Evolutionary conservation across 2,329 filamentous ascomycete genomes (phyloP).

Genomic region (Fusarium anguioides): DNA sequence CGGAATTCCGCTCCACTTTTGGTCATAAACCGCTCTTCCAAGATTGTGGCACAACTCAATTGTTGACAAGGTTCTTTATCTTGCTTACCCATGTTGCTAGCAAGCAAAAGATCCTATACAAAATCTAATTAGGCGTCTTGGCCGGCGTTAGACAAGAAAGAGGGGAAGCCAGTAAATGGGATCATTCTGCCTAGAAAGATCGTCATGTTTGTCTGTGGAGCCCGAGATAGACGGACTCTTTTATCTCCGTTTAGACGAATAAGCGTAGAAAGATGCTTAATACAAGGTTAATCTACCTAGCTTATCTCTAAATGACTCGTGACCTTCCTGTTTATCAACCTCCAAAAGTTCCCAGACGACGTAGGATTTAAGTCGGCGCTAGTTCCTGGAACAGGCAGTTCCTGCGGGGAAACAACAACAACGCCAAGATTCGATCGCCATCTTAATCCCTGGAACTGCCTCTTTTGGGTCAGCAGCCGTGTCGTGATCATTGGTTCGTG

Average conservation of each 20-base stretch:
- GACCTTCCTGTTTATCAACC: slow-evolving; percentile 46
- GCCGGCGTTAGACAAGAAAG: slow-evolving; percentile 2
- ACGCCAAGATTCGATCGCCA: slow-evolving; percentile 38
- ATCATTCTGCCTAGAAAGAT: neutral
- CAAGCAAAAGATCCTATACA: slow-evolving; percentile 17
- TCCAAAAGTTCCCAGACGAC: slow-evolving; percentile 40
- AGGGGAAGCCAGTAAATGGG: slow-evolving; percentile 8
- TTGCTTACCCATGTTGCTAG: slow-evolving; percentile 7
- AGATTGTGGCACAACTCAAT: slow-evolving; percentile 24
- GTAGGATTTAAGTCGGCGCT: slow-evolving; percentile 39
- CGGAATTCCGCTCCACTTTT: neutral
- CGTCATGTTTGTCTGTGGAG: slow-evolving; percentile 8
- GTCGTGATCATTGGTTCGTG: slow-evolving; percentile 22
- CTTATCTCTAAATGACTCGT: neutral
- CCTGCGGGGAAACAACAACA: slow-evolving; percentile 19
- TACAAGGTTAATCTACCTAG: neutral
- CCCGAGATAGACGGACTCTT: neutral
- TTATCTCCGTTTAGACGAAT: slow-evolving; percentile 17
- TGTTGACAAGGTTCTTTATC: slow-evolving; percentile 23
- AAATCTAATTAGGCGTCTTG: neutral
- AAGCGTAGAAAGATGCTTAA: slow-evolving; percentile 39
- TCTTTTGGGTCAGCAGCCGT: slow-evolving; percentile 35
- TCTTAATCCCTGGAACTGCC: slow-evolving; percentile 39
- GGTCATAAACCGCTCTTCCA: neutral
- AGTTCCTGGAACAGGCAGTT: slow-evolving; percentile 44